These are phyloP conservation scores for Chlamydomonas asymmetrica DNA, from an alignment of 139 green algal species.

Conservation along the genomic window DNA sequence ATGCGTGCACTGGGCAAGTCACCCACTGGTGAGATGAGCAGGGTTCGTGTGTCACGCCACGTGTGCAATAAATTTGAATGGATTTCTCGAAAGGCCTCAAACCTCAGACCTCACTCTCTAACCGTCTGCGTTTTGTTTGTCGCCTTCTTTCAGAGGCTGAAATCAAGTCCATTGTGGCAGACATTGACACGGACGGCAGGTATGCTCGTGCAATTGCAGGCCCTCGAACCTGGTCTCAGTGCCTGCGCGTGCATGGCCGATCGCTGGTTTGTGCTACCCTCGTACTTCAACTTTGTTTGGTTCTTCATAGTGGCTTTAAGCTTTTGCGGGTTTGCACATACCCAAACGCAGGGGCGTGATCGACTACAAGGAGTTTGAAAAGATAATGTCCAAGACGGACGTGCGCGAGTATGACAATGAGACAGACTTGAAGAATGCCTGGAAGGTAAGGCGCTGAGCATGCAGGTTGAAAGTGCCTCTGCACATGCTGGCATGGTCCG, in stretches of 20 bases:
- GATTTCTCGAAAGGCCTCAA: not conserved
- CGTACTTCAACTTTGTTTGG: no score
- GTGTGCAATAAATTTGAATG: not conserved
- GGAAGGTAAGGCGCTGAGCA: slow-evolving; percentile 30
- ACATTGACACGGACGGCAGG: slow-evolving; percentile 37
- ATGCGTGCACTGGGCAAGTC: slow-evolving; percentile 41
- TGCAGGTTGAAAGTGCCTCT: no score
- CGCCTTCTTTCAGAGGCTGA: slow-evolving; percentile 29
- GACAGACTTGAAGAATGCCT: slow-evolving; percentile 39
- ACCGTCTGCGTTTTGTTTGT: no score
- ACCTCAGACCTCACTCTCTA: no score
- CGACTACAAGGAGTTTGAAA: slow-evolving; percentile 46
- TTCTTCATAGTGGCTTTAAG: no score
- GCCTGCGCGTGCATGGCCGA: not conserved
- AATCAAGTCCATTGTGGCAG: slow-evolving; percentile 30
- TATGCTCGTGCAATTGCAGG: no score
- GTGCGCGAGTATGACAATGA: slow-evolving; percentile 52
- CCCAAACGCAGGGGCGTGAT: slow-evolving; percentile 35
- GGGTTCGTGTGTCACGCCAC: not conserved
- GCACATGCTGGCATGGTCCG: no score
- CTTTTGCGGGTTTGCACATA: no score
- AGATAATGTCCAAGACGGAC: slow-evolving; percentile 35
- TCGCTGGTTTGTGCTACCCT: not conserved
- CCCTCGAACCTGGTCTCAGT: no score
- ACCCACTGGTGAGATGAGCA: slow-evolving; percentile 18